Percentiles rank a stretch among this genome's conserved stretches.
Evolutionary conservation across 2,329 filamentous ascomycete genomes (phyloP).

Genomic region (Trichophyton simii): DNA sequence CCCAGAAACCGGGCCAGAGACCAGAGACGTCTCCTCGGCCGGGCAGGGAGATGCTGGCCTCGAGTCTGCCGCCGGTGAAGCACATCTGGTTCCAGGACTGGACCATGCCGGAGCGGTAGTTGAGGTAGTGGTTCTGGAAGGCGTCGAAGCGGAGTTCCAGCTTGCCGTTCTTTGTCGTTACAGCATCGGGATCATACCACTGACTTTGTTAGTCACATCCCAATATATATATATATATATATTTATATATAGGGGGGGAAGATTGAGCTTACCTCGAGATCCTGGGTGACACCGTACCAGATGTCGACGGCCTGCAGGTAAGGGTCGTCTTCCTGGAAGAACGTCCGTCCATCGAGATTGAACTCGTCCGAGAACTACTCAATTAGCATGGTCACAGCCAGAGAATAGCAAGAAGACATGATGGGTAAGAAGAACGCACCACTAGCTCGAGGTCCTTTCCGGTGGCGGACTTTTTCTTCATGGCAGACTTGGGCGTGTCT

Average conservation of each 20-base stretch:
- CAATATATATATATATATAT: no score
- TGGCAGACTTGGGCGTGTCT: constrained; percentile 49
- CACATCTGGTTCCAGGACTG: constrained; percentile 64
- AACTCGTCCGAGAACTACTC: constrained; percentile 58
- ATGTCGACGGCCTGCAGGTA: constrained; percentile 56
- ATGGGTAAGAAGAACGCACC: constrained; percentile 24
- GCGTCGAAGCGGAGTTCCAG: constrained; percentile 53
- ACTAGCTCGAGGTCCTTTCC: constrained; percentile 53
- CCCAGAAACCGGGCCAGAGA: constrained; percentile 66
- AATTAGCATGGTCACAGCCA: neutral
- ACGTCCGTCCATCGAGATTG: constrained; percentile 53
- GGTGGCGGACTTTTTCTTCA: constrained; percentile 44
- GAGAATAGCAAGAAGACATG: neutral
- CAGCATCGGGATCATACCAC: constrained; percentile 59
- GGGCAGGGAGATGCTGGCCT: constrained; percentile 58
- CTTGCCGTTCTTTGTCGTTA: constrained; percentile 49
- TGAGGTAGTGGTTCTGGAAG: constrained; percentile 51
- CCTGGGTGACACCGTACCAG: constrained; percentile 60
- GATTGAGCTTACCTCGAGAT: constrained; percentile 44
- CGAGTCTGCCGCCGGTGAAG: constrained; percentile 58
- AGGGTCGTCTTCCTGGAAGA: constrained; percentile 58
- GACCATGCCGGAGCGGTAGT: constrained; percentile 61
- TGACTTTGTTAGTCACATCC: no score
- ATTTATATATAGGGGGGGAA: neutral
- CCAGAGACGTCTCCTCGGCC: constrained; percentile 54